Conservation (phyloP, 176 grass and related monocot genomes). For the Puya raimondii region DNA sequence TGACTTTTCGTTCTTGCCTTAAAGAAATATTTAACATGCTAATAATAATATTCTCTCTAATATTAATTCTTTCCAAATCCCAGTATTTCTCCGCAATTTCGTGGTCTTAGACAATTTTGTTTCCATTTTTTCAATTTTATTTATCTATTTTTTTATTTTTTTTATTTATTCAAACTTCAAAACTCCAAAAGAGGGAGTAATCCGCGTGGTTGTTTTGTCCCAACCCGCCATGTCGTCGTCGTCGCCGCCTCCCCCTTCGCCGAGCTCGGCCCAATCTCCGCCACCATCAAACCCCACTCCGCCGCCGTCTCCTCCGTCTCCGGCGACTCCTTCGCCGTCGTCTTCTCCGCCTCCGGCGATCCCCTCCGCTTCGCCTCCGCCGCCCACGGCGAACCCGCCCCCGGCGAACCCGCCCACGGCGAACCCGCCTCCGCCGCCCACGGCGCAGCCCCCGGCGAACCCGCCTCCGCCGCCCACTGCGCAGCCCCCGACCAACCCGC, state of each 20-base stretch:
- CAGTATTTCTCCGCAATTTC: too few species aligned
- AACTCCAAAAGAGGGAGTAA: background rate
- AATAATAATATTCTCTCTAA: too few species aligned
- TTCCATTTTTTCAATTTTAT: too few species aligned
- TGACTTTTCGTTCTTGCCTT: too few species aligned
- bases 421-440: background rate
- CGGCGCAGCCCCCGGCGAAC: background rate
- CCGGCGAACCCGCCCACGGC: background rate
- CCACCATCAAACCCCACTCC: background rate
- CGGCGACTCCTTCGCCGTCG: background rate
- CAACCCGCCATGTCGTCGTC: background rate
- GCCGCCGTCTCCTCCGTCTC: background rate
- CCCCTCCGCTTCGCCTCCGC: conserved; percentile 9
- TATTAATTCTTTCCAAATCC: too few species aligned
- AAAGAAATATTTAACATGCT: too few species aligned
- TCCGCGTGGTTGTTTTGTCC: background rate
- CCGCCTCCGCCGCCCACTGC: background rate
- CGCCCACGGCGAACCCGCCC: conserved; percentile 19
- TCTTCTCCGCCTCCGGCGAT: conserved; percentile 11
- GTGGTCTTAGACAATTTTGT: too few species aligned
- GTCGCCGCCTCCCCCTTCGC: background rate
- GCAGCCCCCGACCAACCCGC: background rate
- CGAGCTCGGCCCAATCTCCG: background rate
- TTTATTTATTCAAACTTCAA: too few species aligned
- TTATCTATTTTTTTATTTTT: too few species aligned